Base-by-base conservation (phyloP, 345 rosid genomes). In the Dipteronia sinensis region DNA sequence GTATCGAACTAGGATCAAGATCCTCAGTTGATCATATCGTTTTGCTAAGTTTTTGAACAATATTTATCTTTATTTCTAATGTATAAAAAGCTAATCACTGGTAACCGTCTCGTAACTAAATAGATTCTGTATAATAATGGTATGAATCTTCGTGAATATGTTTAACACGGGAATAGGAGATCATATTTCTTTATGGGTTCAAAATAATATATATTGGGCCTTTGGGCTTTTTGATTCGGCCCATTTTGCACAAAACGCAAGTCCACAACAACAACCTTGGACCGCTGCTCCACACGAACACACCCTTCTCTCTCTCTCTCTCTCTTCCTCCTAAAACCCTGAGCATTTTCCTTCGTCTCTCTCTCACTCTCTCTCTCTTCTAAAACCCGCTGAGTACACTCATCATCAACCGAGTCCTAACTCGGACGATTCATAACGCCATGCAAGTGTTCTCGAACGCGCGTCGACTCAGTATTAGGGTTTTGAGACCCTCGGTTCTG, bases 371-470 rank as follows among this genome's bases (percentile, higher is more conserved):
- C 65, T 22, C 58, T 72, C 13, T 7, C 46, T 5, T 29, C 53
- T 9, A 40, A 15, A 27, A 65, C 68, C 68, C 56, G 79, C 82
- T 63, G 81, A 68, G 76, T 59, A 13, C 69, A 49, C 79, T 66
- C 25, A 3, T 10, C 42, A 4, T 25, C 49, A 22, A 77, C 64
- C 66, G 73, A 49, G 65, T 75, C 61, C 19, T 34, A 19, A 65
- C 46, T 22, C 62, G 40, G 29, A 11, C 67, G 71, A 71, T 17
- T 68, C 72, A 2, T 2, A 53, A 61, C 34, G 73, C 44, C 47
- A 90, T 89, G 93, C 87, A 76, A 75, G 82, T 80, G 20, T 72
- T 85, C 69, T 82, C 88, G 4, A 87, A 53, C 67, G 82, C 87
- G 56, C 84, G 87, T 44, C 81, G 85, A 71, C 62, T 89, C 81